Conservation (phyloP, 2,329 filamentous ascomycete genomes). For the Neofusicoccum kwambonambiense region DNA sequence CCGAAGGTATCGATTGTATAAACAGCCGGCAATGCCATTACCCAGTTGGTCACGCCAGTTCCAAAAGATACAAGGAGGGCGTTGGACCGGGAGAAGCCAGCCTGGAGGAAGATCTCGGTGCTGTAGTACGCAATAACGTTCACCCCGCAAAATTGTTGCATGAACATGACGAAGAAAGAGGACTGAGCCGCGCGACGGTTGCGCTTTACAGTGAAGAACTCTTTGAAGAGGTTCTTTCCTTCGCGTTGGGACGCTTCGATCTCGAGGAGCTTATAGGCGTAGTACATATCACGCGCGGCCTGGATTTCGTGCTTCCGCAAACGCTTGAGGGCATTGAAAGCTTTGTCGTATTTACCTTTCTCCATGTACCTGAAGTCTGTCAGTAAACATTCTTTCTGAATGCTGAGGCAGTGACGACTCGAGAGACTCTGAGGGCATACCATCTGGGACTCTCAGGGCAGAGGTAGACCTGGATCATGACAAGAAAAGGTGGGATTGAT, state of each 20-base stretch:
- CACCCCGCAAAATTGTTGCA: constrained; percentile 33
- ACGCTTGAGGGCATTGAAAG: constrained; percentile 41
- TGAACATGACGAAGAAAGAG: constrained; percentile 33
- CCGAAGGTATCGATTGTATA: constrained; percentile 45
- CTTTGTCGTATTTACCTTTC: constrained; percentile 41
- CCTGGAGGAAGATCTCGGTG: constrained; percentile 30
- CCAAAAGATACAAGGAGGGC: constrained; percentile 42
- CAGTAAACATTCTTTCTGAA: background rate
- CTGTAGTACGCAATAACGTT: constrained; percentile 33
- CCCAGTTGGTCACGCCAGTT: constrained; percentile 46
- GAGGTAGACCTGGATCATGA: constrained; percentile 17
- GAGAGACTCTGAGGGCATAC: constrained; percentile 17
- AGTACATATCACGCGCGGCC: constrained; percentile 56
- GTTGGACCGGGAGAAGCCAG: constrained; percentile 26
- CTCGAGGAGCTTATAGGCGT: constrained; percentile 47
- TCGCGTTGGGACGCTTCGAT: constrained; percentile 37
- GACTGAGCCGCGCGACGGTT: constrained; percentile 35
- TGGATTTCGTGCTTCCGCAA: constrained; percentile 49
- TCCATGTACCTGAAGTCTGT: constrained; percentile 33
- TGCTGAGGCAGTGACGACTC: too few species aligned
- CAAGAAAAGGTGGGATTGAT: constrained; percentile 11
- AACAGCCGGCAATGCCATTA: constrained; percentile 48
- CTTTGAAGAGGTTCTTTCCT: constrained; percentile 30
- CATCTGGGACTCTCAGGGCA: constrained; percentile 44
- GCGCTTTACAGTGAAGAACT: constrained; percentile 28